Conservation (phyloP, 2,329 filamentous ascomycete species). For the Fusarium haematococcum region DNA sequence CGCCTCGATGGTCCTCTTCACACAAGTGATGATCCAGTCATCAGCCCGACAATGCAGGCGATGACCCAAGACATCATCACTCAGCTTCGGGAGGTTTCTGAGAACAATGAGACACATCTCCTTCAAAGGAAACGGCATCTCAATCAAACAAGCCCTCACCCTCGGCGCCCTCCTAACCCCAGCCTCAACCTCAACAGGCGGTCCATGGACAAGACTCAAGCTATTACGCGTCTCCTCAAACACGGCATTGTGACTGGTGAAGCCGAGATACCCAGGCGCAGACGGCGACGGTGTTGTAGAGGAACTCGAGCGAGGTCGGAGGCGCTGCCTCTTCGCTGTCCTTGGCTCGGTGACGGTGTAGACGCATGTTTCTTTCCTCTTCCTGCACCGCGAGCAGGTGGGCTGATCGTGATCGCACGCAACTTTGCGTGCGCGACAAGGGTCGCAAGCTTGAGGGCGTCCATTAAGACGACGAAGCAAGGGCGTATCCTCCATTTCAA, state of each 20-base stretch:
- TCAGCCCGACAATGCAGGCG: constrained; percentile 42
- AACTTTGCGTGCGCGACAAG: constrained; percentile 56
- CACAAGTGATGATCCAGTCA: constrained; percentile 48
- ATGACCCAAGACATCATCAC: constrained; percentile 31
- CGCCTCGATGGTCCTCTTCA: constrained; percentile 45
- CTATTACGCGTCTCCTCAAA: constrained; percentile 57
- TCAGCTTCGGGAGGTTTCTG: constrained; percentile 48
- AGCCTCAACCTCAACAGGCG: constrained; percentile 15
- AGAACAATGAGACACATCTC: constrained; percentile 55
- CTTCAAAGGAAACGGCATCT: constrained; percentile 45
- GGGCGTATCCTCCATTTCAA: constrained; percentile 31
- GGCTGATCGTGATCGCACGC: constrained; percentile 58
- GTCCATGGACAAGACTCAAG: constrained; percentile 49
- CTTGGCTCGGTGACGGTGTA: constrained; percentile 46
- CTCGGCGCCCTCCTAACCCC: constrained; percentile 8
- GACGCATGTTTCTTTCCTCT: constrained; percentile 51
- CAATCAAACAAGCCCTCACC: constrained; percentile 20
- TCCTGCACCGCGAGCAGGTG: constrained; percentile 53
- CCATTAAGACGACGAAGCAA: constrained; percentile 45
- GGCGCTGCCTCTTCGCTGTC: constrained; percentile 28
- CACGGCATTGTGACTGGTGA: constrained; percentile 57
- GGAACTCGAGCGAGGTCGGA: constrained; percentile 19
- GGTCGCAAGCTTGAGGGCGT: constrained; percentile 48
- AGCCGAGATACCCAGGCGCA: constrained; percentile 56
- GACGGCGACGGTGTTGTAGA: constrained; percentile 36